Conservation (phyloP, 2,329 filamentous ascomycete genomes). For the Fusarium sp. region DNA sequence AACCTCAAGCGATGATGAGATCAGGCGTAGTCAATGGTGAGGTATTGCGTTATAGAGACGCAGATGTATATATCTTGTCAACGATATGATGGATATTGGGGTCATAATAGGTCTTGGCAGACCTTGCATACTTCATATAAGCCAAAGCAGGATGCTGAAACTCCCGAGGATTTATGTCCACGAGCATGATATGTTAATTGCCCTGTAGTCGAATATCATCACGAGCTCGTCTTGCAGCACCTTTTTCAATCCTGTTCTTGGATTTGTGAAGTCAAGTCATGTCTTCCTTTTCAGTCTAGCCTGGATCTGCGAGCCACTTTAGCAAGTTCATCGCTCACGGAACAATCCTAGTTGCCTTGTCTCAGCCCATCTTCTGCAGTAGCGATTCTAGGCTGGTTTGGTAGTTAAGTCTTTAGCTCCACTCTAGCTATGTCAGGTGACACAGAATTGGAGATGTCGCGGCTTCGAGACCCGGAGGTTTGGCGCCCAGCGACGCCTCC, state of each 20-base stretch:
- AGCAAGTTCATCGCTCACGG: constrained; percentile 7
- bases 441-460: constrained; percentile 16
- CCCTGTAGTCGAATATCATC: not conserved
- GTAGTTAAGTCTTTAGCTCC: constrained; percentile 7
- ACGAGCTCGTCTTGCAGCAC: not conserved
- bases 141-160: not conserved
- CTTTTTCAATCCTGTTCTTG: not conserved
- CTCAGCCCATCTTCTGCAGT: not conserved
- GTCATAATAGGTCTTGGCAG: too few species aligned
- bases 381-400: not conserved
- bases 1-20: too few species aligned
- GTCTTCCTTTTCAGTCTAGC: constrained; percentile 1
- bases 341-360: constrained; percentile 5
- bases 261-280: not conserved
- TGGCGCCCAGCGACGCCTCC: constrained; percentile 17
- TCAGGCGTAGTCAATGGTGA: too few species aligned
- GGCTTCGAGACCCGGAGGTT: constrained; percentile 6
- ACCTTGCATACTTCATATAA: not conserved
- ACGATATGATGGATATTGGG: too few species aligned
- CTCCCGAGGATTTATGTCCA: not conserved
- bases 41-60: too few species aligned
- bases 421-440: constrained; percentile 33
- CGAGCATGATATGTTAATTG: not conserved
- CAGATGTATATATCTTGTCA: too few species aligned
- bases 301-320: not conserved